Evolutionary conservation across 768 basidiomycete species (phyloP), one percentile per base, ranked within the genome.

Genomic region (Mycena alexandri): DNA sequence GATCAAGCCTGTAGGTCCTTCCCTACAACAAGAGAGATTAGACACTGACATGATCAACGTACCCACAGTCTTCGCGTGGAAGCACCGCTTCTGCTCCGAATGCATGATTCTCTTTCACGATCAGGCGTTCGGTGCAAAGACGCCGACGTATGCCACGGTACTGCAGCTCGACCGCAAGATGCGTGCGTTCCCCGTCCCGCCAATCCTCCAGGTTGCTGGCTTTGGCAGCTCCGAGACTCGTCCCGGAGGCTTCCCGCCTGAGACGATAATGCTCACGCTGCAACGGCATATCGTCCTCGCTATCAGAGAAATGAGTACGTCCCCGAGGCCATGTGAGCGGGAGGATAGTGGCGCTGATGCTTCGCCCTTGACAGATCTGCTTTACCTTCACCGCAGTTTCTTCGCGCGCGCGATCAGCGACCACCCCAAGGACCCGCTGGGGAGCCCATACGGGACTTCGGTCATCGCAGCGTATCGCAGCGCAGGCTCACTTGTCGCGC

Each of bases 391-490:
- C 72, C 84, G 90, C 69, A 89, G 88, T 74, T 92, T 91, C 79
- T 91, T 92, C 69, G 90, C 90, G 25, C 84, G 89, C 48, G 90
- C 90, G 3, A 85, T 92, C 64, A 89, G 86, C 72, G 90, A 92
- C 73, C 88, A 90, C 74, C 90, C 90, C 36, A 90, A 89, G 73
- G 90, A 92, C 72, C 90, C 90, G 29, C 81, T 92, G 38, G 90
- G 89, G 13, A 90, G 89, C 73, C 88, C 89, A 16, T 91, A 90
- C 67, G 90, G 89, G 12, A 88, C 89, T 3, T 91, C 90, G 5
- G 90, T 92, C 21, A 89, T 91, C 69, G 90, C 90, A 50, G 90
- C 90, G 19, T 92, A 91, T 76, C 85, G 90, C 47, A 90, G 90
- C 69, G 90, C 90, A 11, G 89, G 90, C 38, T 90, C 90, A 3